A percentile compares a stretch with the other conserved stretches of the same genome.
Evolutionary conservation across 495 filamentous ascomycete genomes (phyloP).

Genomic region (Neurospora sp.): DNA sequence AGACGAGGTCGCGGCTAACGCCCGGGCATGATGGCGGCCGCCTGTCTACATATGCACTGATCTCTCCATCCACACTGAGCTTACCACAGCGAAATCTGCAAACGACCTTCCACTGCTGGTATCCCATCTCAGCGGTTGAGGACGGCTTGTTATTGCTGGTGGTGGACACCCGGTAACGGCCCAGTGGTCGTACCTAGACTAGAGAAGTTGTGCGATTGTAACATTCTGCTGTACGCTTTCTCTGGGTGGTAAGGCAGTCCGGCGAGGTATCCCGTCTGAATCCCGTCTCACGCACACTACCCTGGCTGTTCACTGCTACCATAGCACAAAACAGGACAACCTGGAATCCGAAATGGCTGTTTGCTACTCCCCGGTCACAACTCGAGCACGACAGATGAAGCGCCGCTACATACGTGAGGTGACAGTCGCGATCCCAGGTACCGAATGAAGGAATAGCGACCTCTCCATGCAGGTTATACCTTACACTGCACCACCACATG

Average conservation of each 20-base stretch:
- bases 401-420: not conserved
- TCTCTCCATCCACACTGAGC: not conserved
- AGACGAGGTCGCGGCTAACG: not conserved
- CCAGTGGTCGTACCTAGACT: too few relatives aligned
- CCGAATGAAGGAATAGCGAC: not conserved
- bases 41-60: not conserved
- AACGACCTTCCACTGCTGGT: not conserved
- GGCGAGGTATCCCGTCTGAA: not conserved
- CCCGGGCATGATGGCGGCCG: not conserved
- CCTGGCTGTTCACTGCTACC: not conserved
- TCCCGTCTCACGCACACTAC: not conserved
- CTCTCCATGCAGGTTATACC: not conserved
- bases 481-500: not conserved
- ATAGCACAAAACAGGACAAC: not conserved
- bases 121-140: not conserved
- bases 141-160: not conserved
- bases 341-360: not conserved
- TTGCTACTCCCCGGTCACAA: not conserved
- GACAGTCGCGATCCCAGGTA: constrained; percentile 5
- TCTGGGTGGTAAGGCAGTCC: not conserved
- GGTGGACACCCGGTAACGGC: not conserved
- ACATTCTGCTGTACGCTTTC: not conserved
- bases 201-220: not conserved
- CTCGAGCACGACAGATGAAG: not conserved
- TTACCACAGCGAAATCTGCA: not conserved